Conservation (phyloP, 176 grass and related monocot genomes). For the Urochloa ruziziensis region DNA sequence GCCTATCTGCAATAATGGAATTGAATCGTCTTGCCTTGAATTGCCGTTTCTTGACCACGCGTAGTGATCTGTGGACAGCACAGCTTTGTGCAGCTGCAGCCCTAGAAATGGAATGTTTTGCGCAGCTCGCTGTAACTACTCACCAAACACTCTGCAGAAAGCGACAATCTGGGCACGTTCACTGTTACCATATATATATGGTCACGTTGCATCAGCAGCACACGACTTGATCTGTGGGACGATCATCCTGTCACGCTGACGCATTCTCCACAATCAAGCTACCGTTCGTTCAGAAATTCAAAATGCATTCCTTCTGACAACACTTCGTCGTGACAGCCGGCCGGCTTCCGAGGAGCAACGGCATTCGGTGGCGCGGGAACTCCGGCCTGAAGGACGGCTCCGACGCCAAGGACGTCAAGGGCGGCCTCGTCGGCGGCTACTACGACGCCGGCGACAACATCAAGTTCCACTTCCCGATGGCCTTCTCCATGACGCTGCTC, state of each 20-base stretch:
- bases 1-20: neutral
- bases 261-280: neutral
- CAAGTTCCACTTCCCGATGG: conserved; percentile 98
- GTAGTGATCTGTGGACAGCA: neutral
- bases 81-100: conserved; percentile 17
- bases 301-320: neutral
- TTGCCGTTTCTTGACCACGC: conserved; percentile 8
- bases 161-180: conserved; percentile 9
- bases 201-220: neutral
- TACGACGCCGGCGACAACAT: conserved; percentile 98
- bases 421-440: conserved; percentile 86
- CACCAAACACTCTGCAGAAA: conserved; percentile 3
- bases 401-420: conserved; percentile 55
- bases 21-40: neutral
- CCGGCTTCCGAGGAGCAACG: conserved; percentile 77
- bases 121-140: neutral
- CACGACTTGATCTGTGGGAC: neutral
- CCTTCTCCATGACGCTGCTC: conserved; percentile 92
- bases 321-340: conserved; percentile 49
- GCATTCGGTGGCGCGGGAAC: conserved; percentile 68
- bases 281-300: neutral
- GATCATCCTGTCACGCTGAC: too few relatives aligned
- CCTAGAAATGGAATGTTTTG: conserved; percentile 37
- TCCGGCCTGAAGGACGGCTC: conserved; percentile 72
- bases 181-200: neutral